A percentile compares a stretch with the other conserved stretches of the same genome.
phyloP scores from a whole-genome alignment of 305 asterid species.

The Striga hermonthica region DNA sequence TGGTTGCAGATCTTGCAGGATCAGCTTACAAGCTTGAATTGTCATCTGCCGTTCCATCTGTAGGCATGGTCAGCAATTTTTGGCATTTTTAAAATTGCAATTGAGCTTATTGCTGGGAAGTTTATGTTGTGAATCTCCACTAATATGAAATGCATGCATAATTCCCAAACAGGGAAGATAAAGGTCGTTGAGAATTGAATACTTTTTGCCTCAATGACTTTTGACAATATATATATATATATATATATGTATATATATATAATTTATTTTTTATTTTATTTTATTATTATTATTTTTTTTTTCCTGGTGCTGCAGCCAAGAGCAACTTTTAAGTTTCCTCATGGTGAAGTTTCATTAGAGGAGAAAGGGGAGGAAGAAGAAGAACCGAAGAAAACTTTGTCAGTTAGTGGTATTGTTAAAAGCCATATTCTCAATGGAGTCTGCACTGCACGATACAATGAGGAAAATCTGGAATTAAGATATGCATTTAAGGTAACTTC shows the following conservation, averaged over 20 bases:
- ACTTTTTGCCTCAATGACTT: neutral
- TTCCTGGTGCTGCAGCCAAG: slow-evolving; percentile 56
- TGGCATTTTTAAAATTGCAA: slow-evolving; percentile 3
- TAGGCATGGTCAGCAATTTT: slow-evolving; percentile 58
- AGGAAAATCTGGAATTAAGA: slow-evolving; percentile 60
- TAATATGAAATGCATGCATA: no score
- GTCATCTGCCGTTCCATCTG: slow-evolving; percentile 68
- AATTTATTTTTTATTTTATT: neutral
- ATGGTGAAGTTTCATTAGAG: slow-evolving; percentile 73
- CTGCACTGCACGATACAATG: slow-evolving; percentile 64
- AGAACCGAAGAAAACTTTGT: slow-evolving; percentile 48
- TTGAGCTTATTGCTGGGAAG: slow-evolving; percentile 11
- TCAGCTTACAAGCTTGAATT: slow-evolving; percentile 70
- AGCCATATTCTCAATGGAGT: slow-evolving; percentile 58
- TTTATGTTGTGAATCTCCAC: no score
- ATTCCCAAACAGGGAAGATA: neutral
- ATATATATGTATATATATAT: neutral
- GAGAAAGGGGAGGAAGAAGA: slow-evolving; percentile 65
- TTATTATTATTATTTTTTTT: neutral
- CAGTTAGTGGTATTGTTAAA: slow-evolving; percentile 60
- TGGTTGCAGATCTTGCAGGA: slow-evolving; percentile 78
- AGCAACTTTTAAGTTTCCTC: slow-evolving; percentile 73
- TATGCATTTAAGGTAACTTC: slow-evolving; percentile 70
- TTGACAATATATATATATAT: neutral
- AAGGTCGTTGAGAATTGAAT: neutral